Evolutionary conservation across 2,329 filamentous ascomycete genomes (phyloP).

Genomic region (Xylariaceae sp.): DNA sequence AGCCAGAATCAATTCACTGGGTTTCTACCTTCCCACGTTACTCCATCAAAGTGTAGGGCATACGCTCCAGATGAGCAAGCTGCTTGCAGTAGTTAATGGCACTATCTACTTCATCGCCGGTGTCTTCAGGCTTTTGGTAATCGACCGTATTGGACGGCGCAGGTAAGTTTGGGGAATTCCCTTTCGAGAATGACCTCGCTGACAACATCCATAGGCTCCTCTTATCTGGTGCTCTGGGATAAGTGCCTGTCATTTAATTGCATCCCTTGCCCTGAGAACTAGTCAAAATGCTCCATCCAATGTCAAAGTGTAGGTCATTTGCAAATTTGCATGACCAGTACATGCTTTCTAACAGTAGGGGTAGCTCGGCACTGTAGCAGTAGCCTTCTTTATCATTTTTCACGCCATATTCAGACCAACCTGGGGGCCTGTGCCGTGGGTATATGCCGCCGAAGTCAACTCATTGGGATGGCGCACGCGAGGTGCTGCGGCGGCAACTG

Average conservation of each 20-base stretch:
- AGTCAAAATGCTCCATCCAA: slow-evolving; percentile 29
- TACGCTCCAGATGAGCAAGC: slow-evolving; percentile 35
- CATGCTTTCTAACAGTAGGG: slow-evolving; percentile 9
- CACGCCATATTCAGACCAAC: slow-evolving; percentile 40
- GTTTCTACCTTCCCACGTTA: slow-evolving; percentile 50
- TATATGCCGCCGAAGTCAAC: slow-evolving; percentile 41
- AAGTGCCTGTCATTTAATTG: no score
- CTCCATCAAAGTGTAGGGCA: slow-evolving; percentile 54
- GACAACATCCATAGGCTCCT: no score
- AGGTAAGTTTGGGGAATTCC: background rate
- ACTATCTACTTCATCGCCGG: slow-evolving; percentile 37
- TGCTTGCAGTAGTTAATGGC: slow-evolving; percentile 51
- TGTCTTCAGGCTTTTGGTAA: slow-evolving; percentile 35
- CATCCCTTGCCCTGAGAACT: slow-evolving; percentile 33
- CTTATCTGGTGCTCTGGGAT: no score
- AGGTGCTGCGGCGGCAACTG: slow-evolving; percentile 41
- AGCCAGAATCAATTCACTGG: slow-evolving; percentile 41
- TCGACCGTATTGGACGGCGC: slow-evolving; percentile 36
- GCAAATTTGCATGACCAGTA: background rate
- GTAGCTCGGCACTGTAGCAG: slow-evolving; percentile 36
- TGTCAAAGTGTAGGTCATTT: slow-evolving; percentile 24
- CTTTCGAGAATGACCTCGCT: no score
- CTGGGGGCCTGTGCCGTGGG: slow-evolving; percentile 39
- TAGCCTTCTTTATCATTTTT: slow-evolving; percentile 41
- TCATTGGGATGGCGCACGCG: slow-evolving; percentile 38